These are phyloP conservation scores for Excoecaria agallocha DNA, from an alignment of 345 rosid genomes.

Conservation along the genomic window DNA sequence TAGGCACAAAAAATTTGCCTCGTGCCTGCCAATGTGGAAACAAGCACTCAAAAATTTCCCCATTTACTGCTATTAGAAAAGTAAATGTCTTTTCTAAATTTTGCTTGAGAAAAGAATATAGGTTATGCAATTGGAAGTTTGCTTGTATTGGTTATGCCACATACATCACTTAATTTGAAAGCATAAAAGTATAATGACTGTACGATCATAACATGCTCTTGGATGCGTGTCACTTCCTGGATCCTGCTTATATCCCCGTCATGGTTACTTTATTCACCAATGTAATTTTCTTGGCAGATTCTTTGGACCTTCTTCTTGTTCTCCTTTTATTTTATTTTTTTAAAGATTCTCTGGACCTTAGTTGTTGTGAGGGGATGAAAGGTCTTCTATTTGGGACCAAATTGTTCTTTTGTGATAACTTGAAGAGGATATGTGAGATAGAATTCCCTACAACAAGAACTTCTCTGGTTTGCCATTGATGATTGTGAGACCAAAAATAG, in stretches of 20 bases:
- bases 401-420: slow-evolving; percentile 27
- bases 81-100: neutral
- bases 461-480: slow-evolving; percentile 11
- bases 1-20: neutral
- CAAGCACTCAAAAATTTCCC: neutral
- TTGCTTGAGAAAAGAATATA: neutral
- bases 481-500: too few species aligned
- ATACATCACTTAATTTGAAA: too few species aligned
- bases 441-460: slow-evolving; percentile 11
- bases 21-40: neutral
- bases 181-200: too few species aligned
- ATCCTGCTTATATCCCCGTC: neutral
- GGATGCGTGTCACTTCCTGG: too few species aligned
- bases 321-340: too few species aligned
- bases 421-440: slow-evolving; percentile 28
- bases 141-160: too few species aligned
- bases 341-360: too few species aligned
- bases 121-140: neutral
- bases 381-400: slow-evolving; percentile 24
- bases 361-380: slow-evolving; percentile 25
- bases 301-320: slow-evolving; percentile 9
- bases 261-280: slow-evolving; percentile 1
- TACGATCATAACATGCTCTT: too few species aligned
- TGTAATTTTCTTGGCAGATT: slow-evolving; percentile 14
- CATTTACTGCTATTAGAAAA: neutral